phyloP scores from a whole-genome alignment of 305 asterid genomes.

The Fraxinus sp. region DNA sequence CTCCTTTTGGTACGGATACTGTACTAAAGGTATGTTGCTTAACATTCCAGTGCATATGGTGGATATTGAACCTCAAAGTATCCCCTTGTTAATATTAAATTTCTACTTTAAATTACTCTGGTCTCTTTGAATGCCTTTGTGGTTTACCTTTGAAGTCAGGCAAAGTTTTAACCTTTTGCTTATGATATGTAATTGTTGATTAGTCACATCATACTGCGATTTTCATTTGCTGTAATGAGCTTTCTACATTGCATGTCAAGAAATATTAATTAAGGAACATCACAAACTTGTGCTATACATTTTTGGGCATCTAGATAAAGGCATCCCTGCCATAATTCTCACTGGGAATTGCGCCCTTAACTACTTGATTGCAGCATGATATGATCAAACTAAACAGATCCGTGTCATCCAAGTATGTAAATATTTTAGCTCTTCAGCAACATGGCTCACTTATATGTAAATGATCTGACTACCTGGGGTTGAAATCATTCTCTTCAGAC shows the following conservation, averaged over 20 bases:
- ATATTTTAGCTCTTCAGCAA: conserved; percentile 7
- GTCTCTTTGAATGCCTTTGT: conserved; percentile 11
- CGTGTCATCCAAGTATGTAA: neutral
- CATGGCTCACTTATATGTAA: neutral
- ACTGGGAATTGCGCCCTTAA: neutral
- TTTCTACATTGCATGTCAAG: conserved; percentile 6
- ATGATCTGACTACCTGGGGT: conserved; percentile 1
- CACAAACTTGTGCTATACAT: conserved; percentile 9
- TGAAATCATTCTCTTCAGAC: neutral
- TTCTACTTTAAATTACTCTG: conserved; percentile 11
- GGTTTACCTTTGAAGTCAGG: neutral
- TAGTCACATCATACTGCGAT: neutral
- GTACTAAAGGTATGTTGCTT: conserved; percentile 50
- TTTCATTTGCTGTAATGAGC: neutral
- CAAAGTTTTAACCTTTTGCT: neutral
- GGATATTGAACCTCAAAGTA: neutral
- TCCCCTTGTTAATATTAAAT: neutral
- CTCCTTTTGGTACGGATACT: conserved; percentile 80
- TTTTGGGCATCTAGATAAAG: neutral
- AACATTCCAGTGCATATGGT: conserved; percentile 3
- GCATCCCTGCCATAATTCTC: neutral
- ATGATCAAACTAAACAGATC: neutral
- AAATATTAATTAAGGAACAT: neutral
- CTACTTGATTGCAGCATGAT: neutral
- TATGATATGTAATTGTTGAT: conserved; percentile 3